Evolutionary conservation across 768 basidiomycete species (phyloP), one percentile per base, ranked within the genome.

Genomic region (Cyclocybe aegerita): DNA sequence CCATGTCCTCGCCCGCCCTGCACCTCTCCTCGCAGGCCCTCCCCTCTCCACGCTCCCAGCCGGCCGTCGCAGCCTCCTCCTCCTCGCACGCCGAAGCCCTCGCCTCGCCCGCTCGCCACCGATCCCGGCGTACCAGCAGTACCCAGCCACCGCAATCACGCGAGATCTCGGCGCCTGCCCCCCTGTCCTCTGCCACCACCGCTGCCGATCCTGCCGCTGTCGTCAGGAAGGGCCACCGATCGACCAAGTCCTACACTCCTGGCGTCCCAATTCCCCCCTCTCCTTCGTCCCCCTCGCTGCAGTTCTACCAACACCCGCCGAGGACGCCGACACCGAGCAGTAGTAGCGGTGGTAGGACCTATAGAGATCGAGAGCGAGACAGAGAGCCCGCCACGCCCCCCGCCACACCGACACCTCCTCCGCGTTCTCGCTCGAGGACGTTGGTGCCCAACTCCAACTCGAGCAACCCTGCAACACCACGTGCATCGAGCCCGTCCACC

Each of bases 1-100:
- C 89, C 41, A 76, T 86, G 74, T 90, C 88, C 49, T 88, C 87
- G 15, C 88, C 89, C 46, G 77, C 83, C 29, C 66, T 91, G 39
- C 83, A 86, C 60, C 75, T 85, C 48, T 79, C 79, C 44, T 82
- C 82, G 23, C 77, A 79, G 67, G 71, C 79, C 32, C 60, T 76
- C 44, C 77, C 79, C 44, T 80, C 82, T 33, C 74, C 78, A n/a
- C 76, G 72, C 60, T 77, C 78, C 36, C 77, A 74, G 51, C 65
- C 77, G 14, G 69, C 73, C 48, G 64, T 79, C 14, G 70, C 78
- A 50, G 71, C 66, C 14, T 74, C 76, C 43, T 76, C 81, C 17
- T 73, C 79, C 14, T 75, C 80, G 36, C 70, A 69, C 52, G 72
- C 70, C 55, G 67, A 75, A 50, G 69, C 65, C 32, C 66, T 78